Base-by-base conservation (phyloP, 768 basidiomycete species). In the Kwoniella dejecticola region DNA sequence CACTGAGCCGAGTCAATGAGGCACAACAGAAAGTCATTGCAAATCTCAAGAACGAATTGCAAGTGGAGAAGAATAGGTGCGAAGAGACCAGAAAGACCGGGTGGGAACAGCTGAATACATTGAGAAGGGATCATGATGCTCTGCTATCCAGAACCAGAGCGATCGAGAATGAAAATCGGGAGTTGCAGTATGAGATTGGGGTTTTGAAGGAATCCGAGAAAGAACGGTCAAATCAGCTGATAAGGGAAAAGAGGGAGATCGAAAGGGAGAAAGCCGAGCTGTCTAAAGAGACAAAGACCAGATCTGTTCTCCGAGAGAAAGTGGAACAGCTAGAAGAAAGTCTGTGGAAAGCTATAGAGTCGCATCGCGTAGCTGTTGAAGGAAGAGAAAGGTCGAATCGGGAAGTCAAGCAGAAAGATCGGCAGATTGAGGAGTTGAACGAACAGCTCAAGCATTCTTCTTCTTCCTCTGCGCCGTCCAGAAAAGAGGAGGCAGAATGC, bases 1-100 rank as follows among this genome's bases (percentile, higher is more conserved):
- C 29, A 6, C 19, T 50, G 17, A 17, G 19, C 5, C 30, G 19
- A 19, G 13, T 19, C 1, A 4, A 15, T 10, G 29, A 17, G 7
- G 26, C 30, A n/a, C 27, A 31, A n/a, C 11, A 31, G 19, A 50
- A 50, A 11, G 17, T n/a, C 10, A 50, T 7, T 7, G 15, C 30
- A 31, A 13, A 50, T 10, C 12, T 50, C 6, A 12, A 50, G 19
- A 12, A 29, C 2, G 48, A 50, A 4, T n/a, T 50, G 13, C 12
- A 29, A 8, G 12, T 5, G 19, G 48, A 50, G 17, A 50, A 33
- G 27, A n/a, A 50, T 11, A n/a, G 30, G 8, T n/a, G 15, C 3
- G 48, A 50, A 17, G 48, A 50, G 30, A 31, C 33, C 2, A 50
- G 48, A 31, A 50, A 21, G 19, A 21, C 33, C 17, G 48, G 48